Percentiles rank a stretch among this genome's conserved stretches.
These are phyloP conservation scores for Vicia villosa DNA, from an alignment of 306 rosid species.

Conservation along the genomic window DNA sequence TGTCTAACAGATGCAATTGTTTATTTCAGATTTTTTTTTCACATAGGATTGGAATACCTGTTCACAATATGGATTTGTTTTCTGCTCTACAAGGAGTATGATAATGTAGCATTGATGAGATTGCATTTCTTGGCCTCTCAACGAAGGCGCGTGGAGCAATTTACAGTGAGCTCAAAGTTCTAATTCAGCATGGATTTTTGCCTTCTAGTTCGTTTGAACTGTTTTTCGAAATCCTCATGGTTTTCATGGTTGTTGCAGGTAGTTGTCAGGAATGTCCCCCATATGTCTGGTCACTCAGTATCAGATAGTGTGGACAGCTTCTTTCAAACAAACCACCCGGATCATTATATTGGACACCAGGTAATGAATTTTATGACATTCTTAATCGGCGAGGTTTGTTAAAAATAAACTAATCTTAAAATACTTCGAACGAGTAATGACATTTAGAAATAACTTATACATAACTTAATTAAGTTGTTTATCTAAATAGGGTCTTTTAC, in stretches of 20 bases:
- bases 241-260: conserved; percentile 62
- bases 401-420: conserved; percentile 6
- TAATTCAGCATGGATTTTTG: not conserved
- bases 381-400: conserved; percentile 12
- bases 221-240: conserved; percentile 19
- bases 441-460: not conserved
- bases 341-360: conserved; percentile 93
- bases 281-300: conserved; percentile 58
- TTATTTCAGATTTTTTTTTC: conserved; percentile 81
- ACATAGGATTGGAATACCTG: conserved; percentile 83
- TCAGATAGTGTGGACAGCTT: conserved; percentile 72
- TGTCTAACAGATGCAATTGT: conserved; percentile 32
- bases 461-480: too few relatives aligned
- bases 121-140: conserved; percentile 80
- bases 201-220: not conserved
- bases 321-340: conserved; percentile 80
- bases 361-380: conserved; percentile 42
- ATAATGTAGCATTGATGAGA: conserved; percentile 68
- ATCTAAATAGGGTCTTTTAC: not conserved
- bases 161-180: conserved; percentile 62
- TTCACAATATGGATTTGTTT: conserved; percentile 82
- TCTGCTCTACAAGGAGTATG: conserved; percentile 82
- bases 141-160: conserved; percentile 79
- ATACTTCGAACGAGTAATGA: conserved; percentile 15
- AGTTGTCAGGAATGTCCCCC: conserved; percentile 78